Conservation (phyloP, 2,329 filamentous ascomycete species). For the Colletotrichum karsti region DNA sequence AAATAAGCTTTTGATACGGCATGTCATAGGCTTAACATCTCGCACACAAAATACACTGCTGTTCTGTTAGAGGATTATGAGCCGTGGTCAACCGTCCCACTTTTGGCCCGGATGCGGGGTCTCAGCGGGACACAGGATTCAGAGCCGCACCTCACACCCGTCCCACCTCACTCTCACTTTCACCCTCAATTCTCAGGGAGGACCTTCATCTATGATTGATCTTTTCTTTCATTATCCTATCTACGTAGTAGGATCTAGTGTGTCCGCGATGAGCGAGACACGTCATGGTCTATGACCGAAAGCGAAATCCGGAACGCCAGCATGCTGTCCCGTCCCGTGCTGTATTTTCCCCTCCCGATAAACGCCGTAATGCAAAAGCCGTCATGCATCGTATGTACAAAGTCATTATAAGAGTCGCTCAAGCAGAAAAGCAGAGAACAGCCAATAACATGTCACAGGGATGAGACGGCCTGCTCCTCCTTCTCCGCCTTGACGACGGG, state of each 20-base stretch:
- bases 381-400: constrained; percentile 29
- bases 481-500: constrained; percentile 30
- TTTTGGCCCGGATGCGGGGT: constrained; percentile 8
- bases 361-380: constrained; percentile 19
- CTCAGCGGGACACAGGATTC: constrained; percentile 1
- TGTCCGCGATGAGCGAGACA: constrained; percentile 2
- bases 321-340: constrained; percentile 23
- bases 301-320: constrained; percentile 17
- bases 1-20: neutral
- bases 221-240: constrained; percentile 7
- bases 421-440: neutral
- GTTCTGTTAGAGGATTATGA: neutral
- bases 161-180: neutral
- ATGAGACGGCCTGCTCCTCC: constrained; percentile 19
- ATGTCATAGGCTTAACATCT: neutral
- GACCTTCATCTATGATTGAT: neutral
- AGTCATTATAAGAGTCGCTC: constrained; percentile 13
- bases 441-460: neutral
- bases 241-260: neutral
- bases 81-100: constrained; percentile 3
- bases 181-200: too few species aligned
- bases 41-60: accelerated
- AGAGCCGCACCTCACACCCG: neutral
- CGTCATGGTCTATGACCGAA: constrained; percentile 1
- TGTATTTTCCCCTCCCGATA: constrained; percentile 6